Percentiles rank a stretch among this genome's conserved stretches.
phyloP scores from a whole-genome alignment of 129 eudicot genomes.

The Silybum marianum region DNA sequence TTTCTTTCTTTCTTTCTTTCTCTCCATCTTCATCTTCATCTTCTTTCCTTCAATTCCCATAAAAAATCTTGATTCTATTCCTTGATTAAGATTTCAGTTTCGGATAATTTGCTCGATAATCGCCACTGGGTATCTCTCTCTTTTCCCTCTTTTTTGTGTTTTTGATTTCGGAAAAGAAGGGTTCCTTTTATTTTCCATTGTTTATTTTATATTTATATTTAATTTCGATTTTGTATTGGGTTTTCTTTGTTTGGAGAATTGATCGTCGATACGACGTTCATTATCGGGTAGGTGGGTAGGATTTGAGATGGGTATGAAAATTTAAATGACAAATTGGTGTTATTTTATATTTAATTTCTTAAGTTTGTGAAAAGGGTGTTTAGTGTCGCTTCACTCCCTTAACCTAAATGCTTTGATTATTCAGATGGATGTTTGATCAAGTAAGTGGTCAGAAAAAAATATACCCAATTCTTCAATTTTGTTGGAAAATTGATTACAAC shows the following conservation, averaged over 20 bases:
- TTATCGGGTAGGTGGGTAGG: not conserved
- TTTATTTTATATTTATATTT: not conserved
- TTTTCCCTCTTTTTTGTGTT: conserved; percentile 6
- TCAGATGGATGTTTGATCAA: not conserved
- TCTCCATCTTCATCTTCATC: not conserved
- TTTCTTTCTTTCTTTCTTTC: conserved; percentile 17
- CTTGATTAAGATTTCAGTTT: conserved; percentile 14
- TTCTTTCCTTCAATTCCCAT: conserved; percentile 23
- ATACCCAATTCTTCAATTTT: not conserved
- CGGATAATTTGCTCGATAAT: conserved; percentile 32
- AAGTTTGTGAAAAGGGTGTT: conserved; percentile 18
- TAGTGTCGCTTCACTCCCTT: conserved; percentile 3
- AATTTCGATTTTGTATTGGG: not conserved
- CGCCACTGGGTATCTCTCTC: conserved; percentile 35
- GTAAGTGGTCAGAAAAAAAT: not conserved
- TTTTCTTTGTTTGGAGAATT: not conserved
- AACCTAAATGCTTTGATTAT: conserved; percentile 3
- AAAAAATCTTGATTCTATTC: conserved; percentile 16
- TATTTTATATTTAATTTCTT: not conserved
- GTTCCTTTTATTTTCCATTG: conserved; percentile 7
- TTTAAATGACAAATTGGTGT: not conserved
- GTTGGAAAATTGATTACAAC: not conserved
- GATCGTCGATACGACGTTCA: not conserved
- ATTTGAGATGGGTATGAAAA: conserved; percentile 24
- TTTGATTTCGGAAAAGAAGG: not conserved